Evolutionary conservation across 257 asterid genomes (phyloP).

Genomic region (Gentiana macrophylla): DNA sequence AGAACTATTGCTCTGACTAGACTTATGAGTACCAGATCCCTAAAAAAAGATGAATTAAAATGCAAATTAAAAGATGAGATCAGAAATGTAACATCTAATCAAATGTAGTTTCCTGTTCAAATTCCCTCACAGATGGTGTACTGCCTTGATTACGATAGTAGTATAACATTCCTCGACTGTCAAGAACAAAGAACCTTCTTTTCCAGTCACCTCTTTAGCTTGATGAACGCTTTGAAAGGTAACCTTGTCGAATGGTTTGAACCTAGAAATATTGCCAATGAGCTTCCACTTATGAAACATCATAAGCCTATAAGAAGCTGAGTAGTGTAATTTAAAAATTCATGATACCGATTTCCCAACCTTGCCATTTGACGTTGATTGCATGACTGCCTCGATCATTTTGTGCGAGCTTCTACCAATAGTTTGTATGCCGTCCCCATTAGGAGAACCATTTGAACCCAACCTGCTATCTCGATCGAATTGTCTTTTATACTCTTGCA

Average conservation of each 20-base stretch:
- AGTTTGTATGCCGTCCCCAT: conserved; percentile 98
- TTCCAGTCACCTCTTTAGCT: conserved; percentile 99
- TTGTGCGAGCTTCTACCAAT: conserved; percentile 98
- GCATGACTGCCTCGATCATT: conserved; percentile 99
- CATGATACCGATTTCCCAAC: conserved; percentile 21
- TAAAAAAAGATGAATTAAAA: conserved; percentile 14
- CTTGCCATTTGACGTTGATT: conserved; percentile 98
- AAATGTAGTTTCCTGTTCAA: neutral
- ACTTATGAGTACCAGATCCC: conserved; percentile 84
- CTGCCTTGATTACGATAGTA: conserved; percentile 94
- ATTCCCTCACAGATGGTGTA: conserved; percentile 67
- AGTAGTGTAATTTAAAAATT: conserved; percentile 10
- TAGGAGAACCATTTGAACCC: conserved; percentile 91
- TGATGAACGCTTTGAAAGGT: conserved; percentile 94
- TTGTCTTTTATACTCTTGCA: conserved; percentile 95
- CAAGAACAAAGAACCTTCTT: conserved; percentile 99
- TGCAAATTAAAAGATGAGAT: conserved; percentile 5
- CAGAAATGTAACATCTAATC: conserved; percentile 3
- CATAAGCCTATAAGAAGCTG: conserved; percentile 1
- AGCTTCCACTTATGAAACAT: neutral
- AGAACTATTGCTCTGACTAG: conserved; percentile 92
- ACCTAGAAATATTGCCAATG: conserved; percentile 41
- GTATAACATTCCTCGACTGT: conserved; percentile 98
- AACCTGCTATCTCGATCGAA: conserved; percentile 89
- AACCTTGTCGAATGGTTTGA: conserved; percentile 98